Evolutionary conservation across 805 yeast species (phyloP).

Genomic region (Metschnikowia drakensbergensis): DNA sequence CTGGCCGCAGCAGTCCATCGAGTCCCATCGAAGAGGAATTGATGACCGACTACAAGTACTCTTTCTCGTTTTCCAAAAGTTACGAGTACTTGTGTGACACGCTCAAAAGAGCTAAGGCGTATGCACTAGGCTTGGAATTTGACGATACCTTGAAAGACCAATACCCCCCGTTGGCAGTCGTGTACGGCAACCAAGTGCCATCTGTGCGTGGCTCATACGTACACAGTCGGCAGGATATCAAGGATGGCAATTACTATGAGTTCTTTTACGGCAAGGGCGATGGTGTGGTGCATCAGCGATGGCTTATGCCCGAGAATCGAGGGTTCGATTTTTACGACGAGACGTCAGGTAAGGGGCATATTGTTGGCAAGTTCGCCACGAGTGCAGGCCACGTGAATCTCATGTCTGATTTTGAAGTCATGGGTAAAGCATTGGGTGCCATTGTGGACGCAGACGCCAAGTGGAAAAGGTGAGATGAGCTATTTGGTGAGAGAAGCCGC

Average conservation of each 20-base stretch:
- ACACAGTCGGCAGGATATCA: constrained; percentile 55
- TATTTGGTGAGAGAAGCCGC: background rate
- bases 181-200: constrained; percentile 79
- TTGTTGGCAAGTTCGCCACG: constrained; percentile 63
- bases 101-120: constrained; percentile 55
- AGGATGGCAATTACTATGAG: constrained; percentile 67
- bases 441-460: constrained; percentile 54
- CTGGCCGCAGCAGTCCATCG: constrained; percentile 16
- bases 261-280: constrained; percentile 89
- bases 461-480: constrained; percentile 21
- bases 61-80: constrained; percentile 52
- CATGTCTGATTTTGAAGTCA: constrained; percentile 66
- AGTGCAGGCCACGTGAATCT: constrained; percentile 75
- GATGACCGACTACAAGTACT: constrained; percentile 10
- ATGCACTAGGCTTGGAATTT: constrained; percentile 52
- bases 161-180: constrained; percentile 82
- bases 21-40: constrained; percentile 10
- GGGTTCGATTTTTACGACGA: constrained; percentile 49
- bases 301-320: constrained; percentile 73
- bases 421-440: constrained; percentile 68
- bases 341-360: constrained; percentile 40
- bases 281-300: constrained; percentile 82
- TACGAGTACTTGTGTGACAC: constrained; percentile 62
- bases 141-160: constrained; percentile 40
- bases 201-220: constrained; percentile 81